A percentile compares a stretch with the other conserved stretches of the same genome.
phyloP scores from a whole-genome alignment of 768 basidiomycete genomes.

The Amanita rimosa region DNA sequence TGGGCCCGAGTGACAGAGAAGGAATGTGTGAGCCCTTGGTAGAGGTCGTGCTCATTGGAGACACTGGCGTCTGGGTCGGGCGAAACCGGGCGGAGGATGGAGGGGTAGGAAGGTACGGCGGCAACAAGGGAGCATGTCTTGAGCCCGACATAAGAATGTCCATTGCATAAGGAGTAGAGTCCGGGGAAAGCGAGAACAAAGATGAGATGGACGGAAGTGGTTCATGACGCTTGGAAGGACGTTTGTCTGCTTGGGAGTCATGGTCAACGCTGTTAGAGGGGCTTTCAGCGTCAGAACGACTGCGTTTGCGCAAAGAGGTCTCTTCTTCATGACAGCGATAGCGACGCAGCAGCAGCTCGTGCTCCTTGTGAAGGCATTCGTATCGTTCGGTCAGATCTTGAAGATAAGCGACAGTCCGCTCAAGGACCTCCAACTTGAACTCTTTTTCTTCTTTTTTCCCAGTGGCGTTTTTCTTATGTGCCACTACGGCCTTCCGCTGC shows the following conservation, averaged over 20 bases:
- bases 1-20: constrained; percentile 11
- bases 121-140: constrained; percentile 3
- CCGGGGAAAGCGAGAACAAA: constrained; percentile 39
- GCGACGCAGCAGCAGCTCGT: constrained; percentile 2
- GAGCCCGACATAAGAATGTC: constrained; percentile 11
- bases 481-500: constrained; percentile 12
- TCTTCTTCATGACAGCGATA: constrained; percentile 17
- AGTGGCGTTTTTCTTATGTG: constrained; percentile 19
- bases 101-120: constrained; percentile 39
- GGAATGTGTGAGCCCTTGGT: constrained; percentile 14
- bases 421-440: constrained; percentile 87
- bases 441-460: constrained; percentile 63
- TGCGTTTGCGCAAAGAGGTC: constrained; percentile 10
- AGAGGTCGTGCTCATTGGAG: constrained; percentile 8
- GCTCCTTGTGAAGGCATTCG: constrained; percentile 19
- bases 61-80: constrained; percentile 19
- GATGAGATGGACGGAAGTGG: constrained; percentile 60
- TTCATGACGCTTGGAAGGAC: constrained; percentile 12
- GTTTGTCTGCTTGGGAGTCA: neutral
- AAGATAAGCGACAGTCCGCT: constrained; percentile 72
- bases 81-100: constrained; percentile 39
- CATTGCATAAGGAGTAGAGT: constrained; percentile 20
- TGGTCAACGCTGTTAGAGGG: neutral
- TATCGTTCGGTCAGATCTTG: constrained; percentile 56
- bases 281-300: constrained; percentile 2